Percentiles rank a stretch among this genome's conserved stretches.
Evolutionary conservation across 768 basidiomycete genomes (phyloP).

Genomic region (Sistotremastrum suecicum): DNA sequence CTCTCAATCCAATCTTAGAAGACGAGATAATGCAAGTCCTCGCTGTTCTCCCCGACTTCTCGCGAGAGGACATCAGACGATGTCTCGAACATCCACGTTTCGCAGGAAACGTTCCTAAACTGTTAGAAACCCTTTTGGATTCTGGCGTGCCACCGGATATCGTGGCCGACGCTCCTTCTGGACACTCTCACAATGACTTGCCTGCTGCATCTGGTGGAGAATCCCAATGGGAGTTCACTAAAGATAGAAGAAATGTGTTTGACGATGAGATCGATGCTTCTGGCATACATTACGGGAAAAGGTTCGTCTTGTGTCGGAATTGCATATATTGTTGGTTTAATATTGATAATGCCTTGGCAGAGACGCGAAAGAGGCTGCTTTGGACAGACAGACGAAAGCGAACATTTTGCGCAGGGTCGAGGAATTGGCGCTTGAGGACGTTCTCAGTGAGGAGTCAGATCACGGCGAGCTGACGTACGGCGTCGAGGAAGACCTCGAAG

Average conservation of each 20-base stretch:
- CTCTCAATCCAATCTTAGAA: slow-evolving; percentile 33
- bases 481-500: slow-evolving; percentile 41
- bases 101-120: slow-evolving; percentile 40
- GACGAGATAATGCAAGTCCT: slow-evolving; percentile 52
- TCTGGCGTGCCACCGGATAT: slow-evolving; percentile 39
- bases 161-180: neutral
- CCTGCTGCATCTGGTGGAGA: neutral
- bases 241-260: slow-evolving; percentile 57
- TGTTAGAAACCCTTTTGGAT: slow-evolving; percentile 63
- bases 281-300: slow-evolving; percentile 46
- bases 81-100: slow-evolving; percentile 39
- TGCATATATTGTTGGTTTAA: neutral
- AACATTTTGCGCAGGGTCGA: slow-evolving; percentile 71
- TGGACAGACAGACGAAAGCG: slow-evolving; percentile 65
- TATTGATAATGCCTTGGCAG: slow-evolving; percentile 2
- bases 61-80: slow-evolving; percentile 40
- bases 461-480: slow-evolving; percentile 17
- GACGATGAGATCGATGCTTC: slow-evolving; percentile 63
- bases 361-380: slow-evolving; percentile 45
- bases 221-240: slow-evolving; percentile 10
- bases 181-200: neutral
- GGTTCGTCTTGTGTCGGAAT: slow-evolving; percentile 21
- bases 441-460: slow-evolving; percentile 44
- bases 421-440: slow-evolving; percentile 39
- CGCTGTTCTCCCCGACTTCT: slow-evolving; percentile 58